Conservation (phyloP, 495 filamentous ascomycete genomes). For the Hypoxylon lenormandii region DNA sequence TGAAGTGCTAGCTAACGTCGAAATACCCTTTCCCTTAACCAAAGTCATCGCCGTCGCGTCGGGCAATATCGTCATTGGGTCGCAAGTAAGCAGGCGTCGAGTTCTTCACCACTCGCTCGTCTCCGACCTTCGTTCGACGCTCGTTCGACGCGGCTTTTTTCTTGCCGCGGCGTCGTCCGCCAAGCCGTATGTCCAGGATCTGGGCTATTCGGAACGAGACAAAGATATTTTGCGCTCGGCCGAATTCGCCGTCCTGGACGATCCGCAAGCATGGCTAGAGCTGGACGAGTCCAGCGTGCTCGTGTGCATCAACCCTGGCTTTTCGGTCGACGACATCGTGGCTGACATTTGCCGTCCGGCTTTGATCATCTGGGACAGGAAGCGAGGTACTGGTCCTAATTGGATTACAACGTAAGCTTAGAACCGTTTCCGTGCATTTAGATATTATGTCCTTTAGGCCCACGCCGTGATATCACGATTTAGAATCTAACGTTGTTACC, state of each 20-base stretch:
- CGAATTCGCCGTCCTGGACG: slow-evolving; percentile 41
- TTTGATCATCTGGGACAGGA: slow-evolving; percentile 48
- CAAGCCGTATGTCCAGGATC: slow-evolving; percentile 17
- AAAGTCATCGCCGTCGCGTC: slow-evolving; percentile 27
- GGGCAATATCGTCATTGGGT: slow-evolving; percentile 14
- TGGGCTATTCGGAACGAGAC: slow-evolving; percentile 27
- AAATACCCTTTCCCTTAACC: slow-evolving; percentile 29
- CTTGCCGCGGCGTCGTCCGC: slow-evolving; percentile 15
- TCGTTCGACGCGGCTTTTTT: slow-evolving; percentile 1
- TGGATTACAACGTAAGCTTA: neutral
- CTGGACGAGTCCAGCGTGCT: slow-evolving; percentile 48
- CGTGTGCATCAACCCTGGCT: slow-evolving; percentile 35
- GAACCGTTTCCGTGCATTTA: neutral
- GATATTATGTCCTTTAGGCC: neutral
- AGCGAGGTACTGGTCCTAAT: neutral
- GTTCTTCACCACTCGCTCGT: slow-evolving; percentile 20
- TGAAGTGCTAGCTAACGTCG: slow-evolving; percentile 26
- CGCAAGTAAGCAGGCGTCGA: slow-evolving; percentile 18
- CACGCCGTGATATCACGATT: neutral
- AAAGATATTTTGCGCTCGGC: slow-evolving; percentile 24
- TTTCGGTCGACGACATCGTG: slow-evolving; percentile 46
- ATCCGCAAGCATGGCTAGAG: slow-evolving; percentile 49
- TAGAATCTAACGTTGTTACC: slow-evolving; percentile 10
- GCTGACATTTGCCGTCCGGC: slow-evolving; percentile 50
- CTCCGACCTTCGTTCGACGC: slow-evolving; percentile 18